Evolutionary conservation across 352 stramenopile species (phyloP).

Genomic region (Plasmopara viticola): DNA sequence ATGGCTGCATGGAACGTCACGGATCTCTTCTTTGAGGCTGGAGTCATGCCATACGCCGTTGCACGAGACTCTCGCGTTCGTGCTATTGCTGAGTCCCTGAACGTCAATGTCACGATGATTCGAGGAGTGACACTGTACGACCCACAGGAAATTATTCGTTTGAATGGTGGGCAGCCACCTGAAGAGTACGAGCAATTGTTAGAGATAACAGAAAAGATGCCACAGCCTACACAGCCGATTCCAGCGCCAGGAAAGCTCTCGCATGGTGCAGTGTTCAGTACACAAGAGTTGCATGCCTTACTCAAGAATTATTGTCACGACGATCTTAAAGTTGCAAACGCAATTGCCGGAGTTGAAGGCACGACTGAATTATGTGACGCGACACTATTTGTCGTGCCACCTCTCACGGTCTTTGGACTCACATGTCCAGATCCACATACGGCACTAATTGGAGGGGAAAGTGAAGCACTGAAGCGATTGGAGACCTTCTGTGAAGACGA

Average conservation of each 20-base stretch:
- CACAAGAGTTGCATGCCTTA: constrained; percentile 25
- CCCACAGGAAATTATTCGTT: constrained; percentile 40
- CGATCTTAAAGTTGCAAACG: constrained; percentile 5
- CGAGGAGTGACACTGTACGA: constrained; percentile 55
- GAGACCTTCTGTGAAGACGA: constrained; percentile 54
- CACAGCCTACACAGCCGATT: constrained; percentile 43
- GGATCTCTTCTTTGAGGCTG: constrained; percentile 64
- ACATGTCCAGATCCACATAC: constrained; percentile 26
- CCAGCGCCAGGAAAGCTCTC: constrained; percentile 23
- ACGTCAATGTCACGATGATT: constrained; percentile 31
- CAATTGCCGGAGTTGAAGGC: constrained; percentile 24
- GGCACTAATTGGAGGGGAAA: constrained; percentile 55
- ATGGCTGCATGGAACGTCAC: constrained; percentile 57
- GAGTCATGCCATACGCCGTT: constrained; percentile 43
- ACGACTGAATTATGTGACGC: not conserved
- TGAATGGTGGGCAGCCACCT: constrained; percentile 36
- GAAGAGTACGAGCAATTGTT: constrained; percentile 52
- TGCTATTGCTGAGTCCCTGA: constrained; percentile 25
- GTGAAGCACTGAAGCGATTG: constrained; percentile 37
- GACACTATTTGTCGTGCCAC: constrained; percentile 35
- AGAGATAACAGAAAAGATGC: constrained; percentile 46
- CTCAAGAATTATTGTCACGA: constrained; percentile 24
- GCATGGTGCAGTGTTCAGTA: constrained; percentile 15
- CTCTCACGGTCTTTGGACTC: constrained; percentile 38
- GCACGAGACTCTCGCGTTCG: constrained; percentile 39